Conservation (phyloP, 305 asterid genomes). For the Rubia peregrina region DNA sequence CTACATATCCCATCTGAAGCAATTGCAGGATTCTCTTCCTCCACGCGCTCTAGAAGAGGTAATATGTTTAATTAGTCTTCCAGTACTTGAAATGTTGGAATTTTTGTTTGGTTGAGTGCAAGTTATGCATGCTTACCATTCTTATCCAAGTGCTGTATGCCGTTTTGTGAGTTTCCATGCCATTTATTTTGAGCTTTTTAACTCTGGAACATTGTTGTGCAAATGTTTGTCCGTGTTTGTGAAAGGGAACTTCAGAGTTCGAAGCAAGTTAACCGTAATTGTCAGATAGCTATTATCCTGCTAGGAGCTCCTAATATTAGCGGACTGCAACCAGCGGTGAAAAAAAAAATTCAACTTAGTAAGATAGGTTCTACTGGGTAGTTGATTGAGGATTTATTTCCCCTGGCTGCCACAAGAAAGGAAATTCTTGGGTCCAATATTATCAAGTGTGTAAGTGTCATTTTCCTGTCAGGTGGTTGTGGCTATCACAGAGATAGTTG, state of each 20-base stretch:
- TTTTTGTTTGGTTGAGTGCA: not conserved
- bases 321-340: not conserved
- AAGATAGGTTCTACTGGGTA: not conserved
- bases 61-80: not conserved
- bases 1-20: slow-evolving; percentile 72
- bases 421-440: not conserved
- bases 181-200: not conserved
- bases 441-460: not conserved
- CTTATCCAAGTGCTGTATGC: not conserved
- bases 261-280: not conserved
- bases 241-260: not conserved
- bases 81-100: not conserved
- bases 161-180: not conserved
- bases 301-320: not conserved
- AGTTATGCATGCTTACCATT: not conserved
- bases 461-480: not conserved
- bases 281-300: not conserved
- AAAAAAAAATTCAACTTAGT: not conserved
- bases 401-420: not conserved
- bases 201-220: not conserved
- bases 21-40: slow-evolving; percentile 96
- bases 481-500: not conserved
- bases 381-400: not conserved
- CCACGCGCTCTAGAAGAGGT: slow-evolving; percentile 92
- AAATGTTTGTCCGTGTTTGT: not conserved